Percentiles rank a stretch among this genome's conserved stretches.
Evolutionary conservation across 2,329 filamentous ascomycete species (phyloP).

Genomic region (Epichloe gansuensis): DNA sequence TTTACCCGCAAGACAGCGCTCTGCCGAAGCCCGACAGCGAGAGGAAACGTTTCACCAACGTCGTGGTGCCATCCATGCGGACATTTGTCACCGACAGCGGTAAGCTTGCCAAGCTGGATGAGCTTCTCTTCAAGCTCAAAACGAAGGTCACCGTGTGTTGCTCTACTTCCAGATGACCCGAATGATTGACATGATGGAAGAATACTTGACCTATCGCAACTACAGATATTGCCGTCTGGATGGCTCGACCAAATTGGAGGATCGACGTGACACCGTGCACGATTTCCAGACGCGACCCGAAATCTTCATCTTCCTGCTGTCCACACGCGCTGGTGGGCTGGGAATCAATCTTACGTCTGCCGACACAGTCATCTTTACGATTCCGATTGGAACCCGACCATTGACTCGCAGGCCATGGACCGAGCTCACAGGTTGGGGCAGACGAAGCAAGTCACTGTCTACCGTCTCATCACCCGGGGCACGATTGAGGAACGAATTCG

Average conservation of each 20-base stretch:
- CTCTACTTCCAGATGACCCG: constrained; percentile 99
- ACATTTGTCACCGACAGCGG: constrained; percentile 96
- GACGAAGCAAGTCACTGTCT: constrained; percentile 91
- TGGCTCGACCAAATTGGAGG: constrained; percentile 93
- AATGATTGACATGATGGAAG: constrained; percentile 99
- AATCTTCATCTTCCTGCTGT: constrained; percentile 94
- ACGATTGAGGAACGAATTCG: constrained; percentile 98
- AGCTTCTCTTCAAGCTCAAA: constrained; percentile 82
- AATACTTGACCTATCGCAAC: constrained; percentile 96
- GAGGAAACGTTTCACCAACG: constrained; percentile 78
- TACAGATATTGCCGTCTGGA: constrained; percentile 98
- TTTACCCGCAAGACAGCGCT: constrained; percentile 51
- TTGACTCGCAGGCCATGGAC: constrained; percentile 98
- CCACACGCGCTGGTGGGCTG: constrained; percentile 90
- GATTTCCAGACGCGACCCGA: constrained; percentile 93
- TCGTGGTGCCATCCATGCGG: constrained; percentile 88
- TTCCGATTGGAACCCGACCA: constrained; percentile 98
- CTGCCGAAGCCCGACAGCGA: constrained; percentile 69
- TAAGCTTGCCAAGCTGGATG: constrained; percentile 84
- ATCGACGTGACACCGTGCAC: constrained; percentile 87
- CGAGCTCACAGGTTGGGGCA: constrained; percentile 95
- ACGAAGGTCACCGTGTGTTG: constrained; percentile 81
- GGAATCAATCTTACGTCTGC: constrained; percentile 96
- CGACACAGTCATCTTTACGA: constrained; percentile 99
- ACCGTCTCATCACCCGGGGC: constrained; percentile 89